These are phyloP conservation scores for Gnetum montanum DNA, from an alignment of 75 land plant genomes.

Conservation along the genomic window DNA sequence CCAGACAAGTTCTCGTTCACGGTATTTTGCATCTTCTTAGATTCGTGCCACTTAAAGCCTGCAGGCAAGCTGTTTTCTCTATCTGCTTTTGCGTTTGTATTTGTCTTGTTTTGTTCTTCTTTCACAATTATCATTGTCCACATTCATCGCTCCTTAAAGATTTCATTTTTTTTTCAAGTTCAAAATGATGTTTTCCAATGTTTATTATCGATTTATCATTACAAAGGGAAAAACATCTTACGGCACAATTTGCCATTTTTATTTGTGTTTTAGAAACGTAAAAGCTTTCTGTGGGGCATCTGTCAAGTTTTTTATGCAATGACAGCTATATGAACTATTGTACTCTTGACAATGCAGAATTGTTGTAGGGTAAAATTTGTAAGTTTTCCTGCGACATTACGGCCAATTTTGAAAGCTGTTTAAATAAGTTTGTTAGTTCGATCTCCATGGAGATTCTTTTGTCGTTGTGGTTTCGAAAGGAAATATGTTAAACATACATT, in stretches of 20 bases:
- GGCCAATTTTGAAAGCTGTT: no score
- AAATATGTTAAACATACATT: neutral
- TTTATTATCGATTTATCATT: no score
- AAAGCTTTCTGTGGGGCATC: neutral
- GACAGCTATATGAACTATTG: neutral
- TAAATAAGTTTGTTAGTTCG: no score
- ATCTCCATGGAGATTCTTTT: neutral
- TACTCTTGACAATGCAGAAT: no score
- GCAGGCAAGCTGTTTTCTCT: constrained; percentile 43
- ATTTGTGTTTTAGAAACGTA: neutral
- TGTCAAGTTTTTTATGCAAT: neutral
- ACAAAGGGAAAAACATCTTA: no score
- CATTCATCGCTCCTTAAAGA: neutral
- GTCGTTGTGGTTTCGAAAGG: neutral
- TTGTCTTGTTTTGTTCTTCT: no score
- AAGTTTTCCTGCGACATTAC: no score
- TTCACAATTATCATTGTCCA: no score
- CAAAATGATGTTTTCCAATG: neutral
- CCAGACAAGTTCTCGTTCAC: constrained; percentile 50
- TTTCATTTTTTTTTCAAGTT: neutral
- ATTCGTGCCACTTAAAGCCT: constrained; percentile 60
- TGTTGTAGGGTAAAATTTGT: no score
- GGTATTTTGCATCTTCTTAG: constrained; percentile 63
- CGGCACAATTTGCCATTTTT: no score
- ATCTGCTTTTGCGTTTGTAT: neutral